Conservation (phyloP, 192 early-diverging fungal species). For the Backusella tuberculispora region DNA sequence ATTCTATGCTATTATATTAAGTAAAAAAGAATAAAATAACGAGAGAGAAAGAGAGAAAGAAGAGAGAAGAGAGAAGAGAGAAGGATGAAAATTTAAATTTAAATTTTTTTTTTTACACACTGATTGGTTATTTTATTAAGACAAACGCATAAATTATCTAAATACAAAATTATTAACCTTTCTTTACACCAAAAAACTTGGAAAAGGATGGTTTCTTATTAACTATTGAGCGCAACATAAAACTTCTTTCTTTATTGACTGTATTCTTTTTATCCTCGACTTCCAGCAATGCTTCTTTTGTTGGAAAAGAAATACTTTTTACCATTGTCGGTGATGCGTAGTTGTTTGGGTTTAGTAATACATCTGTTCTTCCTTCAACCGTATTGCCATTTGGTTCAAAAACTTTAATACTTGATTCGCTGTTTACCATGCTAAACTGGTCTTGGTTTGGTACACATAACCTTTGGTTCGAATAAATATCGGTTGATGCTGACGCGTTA, state of each 20-base stretch:
- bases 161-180: neutral
- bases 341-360: neutral
- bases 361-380: neutral
- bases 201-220: slow-evolving; percentile 36
- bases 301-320: slow-evolving; percentile 22
- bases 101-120: neutral
- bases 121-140: neutral
- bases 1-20: slow-evolving; percentile 22
- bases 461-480: neutral
- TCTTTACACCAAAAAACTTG: slow-evolving; percentile 31
- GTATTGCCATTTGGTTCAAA: slow-evolving; percentile 31
- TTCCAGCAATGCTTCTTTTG: neutral
- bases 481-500: neutral
- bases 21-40: neutral
- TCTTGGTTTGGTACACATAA: neutral
- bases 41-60: neutral
- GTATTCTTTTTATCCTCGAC: neutral
- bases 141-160: neutral
- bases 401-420: slow-evolving; percentile 32
- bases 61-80: neutral
- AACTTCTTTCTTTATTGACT: slow-evolving; percentile 22
- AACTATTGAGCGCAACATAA: slow-evolving; percentile 32
- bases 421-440: slow-evolving; percentile 9
- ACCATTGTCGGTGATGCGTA: neutral
- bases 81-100: neutral